These are phyloP conservation scores for Blastomyces percursus DNA, from an alignment of 2,329 filamentous ascomycete genomes.

Conservation along the genomic window DNA sequence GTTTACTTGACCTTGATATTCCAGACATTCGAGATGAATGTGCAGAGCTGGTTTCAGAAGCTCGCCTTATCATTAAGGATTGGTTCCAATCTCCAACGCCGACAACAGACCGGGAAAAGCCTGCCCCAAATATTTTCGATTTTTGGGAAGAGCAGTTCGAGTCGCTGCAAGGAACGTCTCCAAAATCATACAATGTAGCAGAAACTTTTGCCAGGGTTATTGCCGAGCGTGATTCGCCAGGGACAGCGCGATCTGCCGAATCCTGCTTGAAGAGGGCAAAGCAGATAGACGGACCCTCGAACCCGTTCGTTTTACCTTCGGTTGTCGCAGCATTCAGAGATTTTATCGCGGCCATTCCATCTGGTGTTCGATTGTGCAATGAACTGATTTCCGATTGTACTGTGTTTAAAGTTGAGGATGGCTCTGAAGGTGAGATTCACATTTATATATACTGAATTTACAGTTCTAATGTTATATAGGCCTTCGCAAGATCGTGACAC, in stretches of 20 bases:
- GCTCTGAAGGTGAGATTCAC: slow-evolving; percentile 31
- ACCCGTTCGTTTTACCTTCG: slow-evolving; percentile 38
- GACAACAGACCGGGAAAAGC: not conserved
- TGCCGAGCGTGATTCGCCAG: slow-evolving; percentile 22
- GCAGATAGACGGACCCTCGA: slow-evolving; percentile 27
- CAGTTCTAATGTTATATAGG: slow-evolving; percentile 22
- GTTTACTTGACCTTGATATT: slow-evolving; percentile 40
- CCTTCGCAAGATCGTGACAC: slow-evolving; percentile 40
- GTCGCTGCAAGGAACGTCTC: slow-evolving; percentile 21
- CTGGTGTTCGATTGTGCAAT: slow-evolving; percentile 46
- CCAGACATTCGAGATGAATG: slow-evolving; percentile 43
- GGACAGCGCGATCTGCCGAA: slow-evolving; percentile 21
- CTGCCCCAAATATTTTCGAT: slow-evolving; percentile 15
- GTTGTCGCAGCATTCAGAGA: slow-evolving; percentile 41
- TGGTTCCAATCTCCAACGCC: slow-evolving; percentile 26
- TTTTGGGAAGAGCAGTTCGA: slow-evolving; percentile 30
- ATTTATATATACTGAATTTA: not conserved
- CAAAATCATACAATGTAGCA: slow-evolving; percentile 30
- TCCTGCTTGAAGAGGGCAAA: slow-evolving; percentile 27
- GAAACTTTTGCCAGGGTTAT: slow-evolving; percentile 33
- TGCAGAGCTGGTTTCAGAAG: slow-evolving; percentile 42
- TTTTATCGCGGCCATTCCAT: slow-evolving; percentile 37
- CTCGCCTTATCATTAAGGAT: slow-evolving; percentile 37
- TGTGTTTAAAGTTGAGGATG: slow-evolving; percentile 37
- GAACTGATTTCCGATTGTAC: slow-evolving; percentile 52